Evolutionary conservation across 2,329 filamentous ascomycete species (phyloP), one percentile per base, ranked within the genome.

Genomic region (Kalmusia sp.): DNA sequence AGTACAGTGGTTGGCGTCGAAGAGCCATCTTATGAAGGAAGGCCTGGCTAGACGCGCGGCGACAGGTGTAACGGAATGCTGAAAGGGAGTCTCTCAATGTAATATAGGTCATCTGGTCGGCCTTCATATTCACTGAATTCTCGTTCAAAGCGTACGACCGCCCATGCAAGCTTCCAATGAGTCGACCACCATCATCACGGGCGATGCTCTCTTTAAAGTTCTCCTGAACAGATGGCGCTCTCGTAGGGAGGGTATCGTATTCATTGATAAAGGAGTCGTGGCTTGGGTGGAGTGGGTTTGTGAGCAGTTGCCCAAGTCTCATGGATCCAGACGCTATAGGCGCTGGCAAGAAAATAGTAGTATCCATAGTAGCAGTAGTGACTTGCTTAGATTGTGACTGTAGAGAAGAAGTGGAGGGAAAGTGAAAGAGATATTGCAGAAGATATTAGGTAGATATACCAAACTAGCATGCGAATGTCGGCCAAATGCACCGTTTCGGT

Each of bases 1-100:
- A 58, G 60, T 69, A 72, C 7, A 70, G 52, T 9, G 65, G 61
- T 38, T 59, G 59, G 83, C 86, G 65, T 77, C 78, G 41, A 79
- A 76, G 17, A 77, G 63, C 58, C 47, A 64, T 59, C 6, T 62
- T 60, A 52, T 57, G 60, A 14, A 72, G 55, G 30, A 62, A 69
- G 8, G 51, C 44, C 8, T 59, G 64, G 3, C 61, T 54, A 12
- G 55, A 38, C 17, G 60, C 50, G 31, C 67, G 62, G 25, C 56
- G 48, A 38, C 64, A 58, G 19, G 70, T 59, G 7, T 51, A 50
- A 38, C 67, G 55, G 54, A 72, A 71, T 19, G 63, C 46, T n/a
- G 52, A 35, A 8, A 47, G 41, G 11, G 67, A 58, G 6, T 60
- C 44, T 30, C 54, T 33, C 6, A 71, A 55, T 3, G 51, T 45